Evolutionary conservation across 1,139 yeast genomes (phyloP), one percentile per base, ranked within the genome.

Genomic region (Suhomyces terraborum): DNA sequence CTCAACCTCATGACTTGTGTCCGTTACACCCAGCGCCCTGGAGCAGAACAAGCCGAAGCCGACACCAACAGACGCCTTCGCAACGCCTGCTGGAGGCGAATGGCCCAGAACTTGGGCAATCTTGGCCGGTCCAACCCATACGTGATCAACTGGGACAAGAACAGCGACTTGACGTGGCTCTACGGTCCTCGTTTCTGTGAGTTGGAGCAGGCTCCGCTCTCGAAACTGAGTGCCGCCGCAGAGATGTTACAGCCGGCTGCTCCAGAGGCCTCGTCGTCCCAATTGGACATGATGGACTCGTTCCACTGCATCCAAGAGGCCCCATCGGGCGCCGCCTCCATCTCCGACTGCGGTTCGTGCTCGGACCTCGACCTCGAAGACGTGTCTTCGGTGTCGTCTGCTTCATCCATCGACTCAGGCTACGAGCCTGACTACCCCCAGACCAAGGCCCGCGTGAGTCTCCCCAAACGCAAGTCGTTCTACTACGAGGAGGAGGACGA

Each of bases 121-220:
- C 57, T 72, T 26, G 38, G 45, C 13, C 70, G 66, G 38, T 48
- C 62, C 14, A 56, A 62, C 38, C 77, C 77, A 1, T 52, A 53
- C n/a, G 41, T 40, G 19, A 71, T 72, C 32, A 71, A 72, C 49
- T 72, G 77, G 77, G 65, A 67, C 47, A 72, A 72, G 49, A 60
- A 58, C 40, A 66, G 68, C 44, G 77, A 72, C 47, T 61, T 69
- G 37, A 72, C 75, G 10, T 71, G 76, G 77, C 63, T 73, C 44
- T 72, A 66, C 46, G 77, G 77, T 1, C 77, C 77, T 23, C 66
- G 66, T 47, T 61, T 59, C 33, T 4, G 16, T 6, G 52, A 44
- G 21, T 20, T 30, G 23, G 32, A 28, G 14, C 32, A 28, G 19
- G 21, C 27, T 24, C 27, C 27, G 13, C 16, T 12, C 16, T 24